These are phyloP conservation scores for Williopsis jadinii DNA, from an alignment of 1,139 yeast species.

Conservation along the genomic window DNA sequence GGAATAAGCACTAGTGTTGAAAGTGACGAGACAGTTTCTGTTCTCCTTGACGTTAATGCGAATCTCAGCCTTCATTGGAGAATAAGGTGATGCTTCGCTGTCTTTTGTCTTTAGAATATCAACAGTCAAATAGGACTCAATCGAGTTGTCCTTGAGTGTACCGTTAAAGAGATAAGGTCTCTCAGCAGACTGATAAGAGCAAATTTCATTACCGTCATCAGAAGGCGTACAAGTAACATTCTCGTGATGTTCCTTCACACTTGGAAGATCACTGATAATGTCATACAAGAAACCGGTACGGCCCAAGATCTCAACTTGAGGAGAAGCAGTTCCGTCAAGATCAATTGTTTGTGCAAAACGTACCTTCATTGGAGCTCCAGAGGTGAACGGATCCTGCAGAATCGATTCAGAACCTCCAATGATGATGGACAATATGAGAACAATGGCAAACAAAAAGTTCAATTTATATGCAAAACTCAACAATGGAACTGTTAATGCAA, in stretches of 20 bases:
- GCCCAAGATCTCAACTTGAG: conserved; percentile 43
- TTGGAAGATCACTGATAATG: conserved; percentile 55
- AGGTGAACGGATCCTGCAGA: conserved; percentile 46
- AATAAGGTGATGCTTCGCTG: conserved; percentile 42
- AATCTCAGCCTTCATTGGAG: conserved; percentile 61
- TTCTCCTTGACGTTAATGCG: conserved; percentile 52
- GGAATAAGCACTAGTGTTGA: conserved; percentile 40
- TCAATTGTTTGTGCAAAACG: conserved; percentile 58
- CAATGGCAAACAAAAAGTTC: conserved; percentile 43
- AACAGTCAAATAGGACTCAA: conserved; percentile 39
- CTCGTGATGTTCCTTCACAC: conserved; percentile 36
- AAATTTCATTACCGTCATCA: conserved; percentile 43
- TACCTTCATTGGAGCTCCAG: conserved; percentile 58
- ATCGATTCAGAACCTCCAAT: conserved; percentile 34
- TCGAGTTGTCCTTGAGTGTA: conserved; percentile 24
- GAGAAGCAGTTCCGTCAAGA: conserved; percentile 25
- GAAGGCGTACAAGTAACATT: conserved; percentile 30
- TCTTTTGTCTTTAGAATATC: conserved; percentile 43
- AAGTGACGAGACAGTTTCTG: conserved; percentile 54
- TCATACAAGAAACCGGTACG: conserved; percentile 39
- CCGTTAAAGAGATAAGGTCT: conserved; percentile 50
- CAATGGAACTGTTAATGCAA: conserved; percentile 43
- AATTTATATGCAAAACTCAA: conserved; percentile 69
- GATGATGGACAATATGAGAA: conserved; percentile 30
- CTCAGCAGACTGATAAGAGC: conserved; percentile 40